Base-by-base conservation (phyloP, 129 eudicot genomes). In the Heracleum sosnowskyi region DNA sequence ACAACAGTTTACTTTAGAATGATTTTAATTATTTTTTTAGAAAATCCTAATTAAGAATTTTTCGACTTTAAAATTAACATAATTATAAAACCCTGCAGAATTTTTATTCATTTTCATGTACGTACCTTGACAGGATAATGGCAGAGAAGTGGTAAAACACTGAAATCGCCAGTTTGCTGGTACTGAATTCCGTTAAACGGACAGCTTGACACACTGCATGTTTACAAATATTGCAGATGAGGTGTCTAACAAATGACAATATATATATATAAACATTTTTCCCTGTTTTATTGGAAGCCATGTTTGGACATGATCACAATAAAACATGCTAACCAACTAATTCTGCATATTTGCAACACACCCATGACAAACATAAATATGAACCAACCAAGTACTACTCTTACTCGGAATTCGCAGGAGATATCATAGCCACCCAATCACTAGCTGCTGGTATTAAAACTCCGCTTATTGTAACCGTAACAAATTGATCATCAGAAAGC, bases 71-170 rank as follows among this genome's bases (percentile, higher is more conserved):
- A 11, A 49, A 17, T 4, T 49, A 16, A n/a, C n/a, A n/a, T n/a
- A n/a, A n/a, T 17, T 22, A 20, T 2, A 20, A 5, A 53, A 53
- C 0, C 11, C 28, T 22, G 11, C 1, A 53, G n/a, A 53, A 5
- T 53, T 18, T 53, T 7, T 4, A 49, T n/a, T n/a, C n/a, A n/a
- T n/a, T n/a, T 37, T 37, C 40, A n/a, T 0, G 5, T 53, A 37
- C 76, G 76, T 80, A 91, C 98, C 98, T 93, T 93, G 46, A 93
- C 97, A 62, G 98, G 98, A 80, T 93, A 93, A 81, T 93, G 98
- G 85, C 98, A 93, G n/a, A 93, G 98, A 33, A 93, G 97, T 11
- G 98, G 98, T 46, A 91, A 88, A 15, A 74, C 79, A 76, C 88
- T 89, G 0, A 89, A 81, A 85, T 93, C 98, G 4, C 98, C 98